These are phyloP conservation scores for Chimonanthus praecox DNA, from an alignment of 164 flowering plant species.

Conservation along the genomic window DNA sequence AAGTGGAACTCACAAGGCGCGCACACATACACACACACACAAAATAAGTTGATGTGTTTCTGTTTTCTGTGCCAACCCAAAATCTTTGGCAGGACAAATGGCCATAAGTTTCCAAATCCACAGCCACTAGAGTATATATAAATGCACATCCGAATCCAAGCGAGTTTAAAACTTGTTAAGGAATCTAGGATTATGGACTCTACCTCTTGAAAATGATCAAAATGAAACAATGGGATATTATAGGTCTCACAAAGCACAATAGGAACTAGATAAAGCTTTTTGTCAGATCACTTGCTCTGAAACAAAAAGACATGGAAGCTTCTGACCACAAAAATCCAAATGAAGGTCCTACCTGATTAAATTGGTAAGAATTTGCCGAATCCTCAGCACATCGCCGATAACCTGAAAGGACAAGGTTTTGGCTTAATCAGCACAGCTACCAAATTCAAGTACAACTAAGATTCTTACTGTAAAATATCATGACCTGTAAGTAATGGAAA, in stretches of 20 bases:
- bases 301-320: neutral
- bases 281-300: neutral
- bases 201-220: neutral
- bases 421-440: neutral
- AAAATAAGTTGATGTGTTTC: too few relatives aligned
- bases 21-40: too few relatives aligned
- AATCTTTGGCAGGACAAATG: too few relatives aligned
- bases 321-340: neutral
- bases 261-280: neutral
- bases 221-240: neutral
- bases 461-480: neutral
- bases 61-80: too few relatives aligned
- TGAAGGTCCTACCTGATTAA: slow-evolving; percentile 66
- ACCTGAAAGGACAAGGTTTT: slow-evolving; percentile 40
- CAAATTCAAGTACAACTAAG: neutral
- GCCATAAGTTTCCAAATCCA: too few relatives aligned
- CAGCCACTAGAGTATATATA: too few relatives aligned
- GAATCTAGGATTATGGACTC: too few relatives aligned
- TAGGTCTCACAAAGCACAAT: neutral
- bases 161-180: neutral
- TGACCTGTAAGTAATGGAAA: neutral
- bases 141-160: too few relatives aligned
- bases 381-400: slow-evolving; percentile 90
- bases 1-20: too few relatives aligned
- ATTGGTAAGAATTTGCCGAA: slow-evolving; percentile 96